These are phyloP conservation scores for Tagetes erecta DNA, from an alignment of 129 eudicot genomes.

Conservation along the genomic window DNA sequence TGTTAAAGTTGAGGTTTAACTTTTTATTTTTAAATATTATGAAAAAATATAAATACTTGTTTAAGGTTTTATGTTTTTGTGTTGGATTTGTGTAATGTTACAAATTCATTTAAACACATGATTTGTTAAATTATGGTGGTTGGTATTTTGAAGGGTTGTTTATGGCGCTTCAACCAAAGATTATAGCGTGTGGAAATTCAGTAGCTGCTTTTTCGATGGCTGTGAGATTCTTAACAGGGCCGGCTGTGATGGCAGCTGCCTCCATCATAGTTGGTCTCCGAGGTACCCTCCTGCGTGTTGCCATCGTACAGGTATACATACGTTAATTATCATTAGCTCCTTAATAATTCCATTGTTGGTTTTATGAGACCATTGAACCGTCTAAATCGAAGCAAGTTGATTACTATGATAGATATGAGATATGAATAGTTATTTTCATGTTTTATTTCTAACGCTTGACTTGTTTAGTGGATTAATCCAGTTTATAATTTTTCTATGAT, in stretches of 20 bases:
- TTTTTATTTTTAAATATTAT: background rate
- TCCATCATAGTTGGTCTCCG: conserved; percentile 84
- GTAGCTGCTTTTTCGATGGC: conserved; percentile 93
- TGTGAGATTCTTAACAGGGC: conserved; percentile 90
- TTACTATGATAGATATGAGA: background rate
- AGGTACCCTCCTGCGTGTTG: conserved; percentile 82
- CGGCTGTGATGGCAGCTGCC: conserved; percentile 94
- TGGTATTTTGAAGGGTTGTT: conserved; percentile 57
- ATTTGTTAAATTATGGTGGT: background rate
- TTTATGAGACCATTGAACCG: background rate
- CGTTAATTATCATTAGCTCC: background rate
- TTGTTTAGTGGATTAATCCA: background rate
- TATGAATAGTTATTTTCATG: background rate
- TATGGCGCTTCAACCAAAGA: conserved; percentile 98
- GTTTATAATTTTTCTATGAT: background rate
- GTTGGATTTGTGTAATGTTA: background rate
- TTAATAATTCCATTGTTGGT: no score
- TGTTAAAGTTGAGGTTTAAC: conserved; percentile 8
- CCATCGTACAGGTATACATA: conserved; percentile 79
- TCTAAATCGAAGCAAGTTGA: background rate
- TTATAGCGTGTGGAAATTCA: conserved; percentile 91
- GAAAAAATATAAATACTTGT: background rate
- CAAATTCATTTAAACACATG: no score
- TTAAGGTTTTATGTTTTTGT: background rate
- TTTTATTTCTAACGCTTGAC: background rate